Evolutionary conservation across 2,329 filamentous ascomycete genomes (phyloP), one percentile per base, ranked within the genome.

Genomic region (Talaromyces pinophilus): DNA sequence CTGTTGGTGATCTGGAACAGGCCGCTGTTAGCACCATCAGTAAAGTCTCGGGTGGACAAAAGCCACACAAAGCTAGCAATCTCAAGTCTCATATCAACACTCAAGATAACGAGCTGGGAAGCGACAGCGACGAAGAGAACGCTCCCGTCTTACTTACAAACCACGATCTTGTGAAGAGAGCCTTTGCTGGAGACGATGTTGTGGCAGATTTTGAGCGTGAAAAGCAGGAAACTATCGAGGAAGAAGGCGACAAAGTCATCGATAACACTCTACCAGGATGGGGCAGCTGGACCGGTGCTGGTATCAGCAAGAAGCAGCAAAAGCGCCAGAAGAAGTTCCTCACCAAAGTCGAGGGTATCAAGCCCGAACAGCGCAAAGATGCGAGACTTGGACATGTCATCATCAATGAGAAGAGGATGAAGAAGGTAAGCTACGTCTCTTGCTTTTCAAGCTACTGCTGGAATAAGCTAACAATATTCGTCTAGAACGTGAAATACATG

Each of bases 241-340:
- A 92, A 19, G 93, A 97, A 77, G 92, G 91, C 71, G 91, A 96
- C 74, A 90, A 95, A 78, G 82, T 92, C 65, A 81, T 93, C 35
- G 92, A 94, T 76, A 90, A 90, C 70, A 91, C 91, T n/a, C 84
- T 99, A 5, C 93, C 93, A 0, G 95, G 95, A 55, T 99, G 95
- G 95, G 95, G 95, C 70, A 89, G 85, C 73, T 97, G 95, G 95
- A 86, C 91, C 5, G 95, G 95, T 69, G 88, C 91, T 17, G 94
- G 93, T 19, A 83, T 97, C 69, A 90, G 87, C 77, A 89, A 87
- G 71, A 87, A 86, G 68, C 86, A 91, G 70, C 84, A 87, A 78
- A 87, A 87, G 74, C 74, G 73, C 60, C 80, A 81, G 85, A 71
- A 88, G 90, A 64, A 78, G 30, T 76, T 84, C 65, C 64, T 82